Percentiles rank a stretch among this genome's conserved stretches.
These are phyloP conservation scores for Staphylotrichum tortipilum DNA, from an alignment of 495 filamentous ascomycete genomes.

Conservation along the genomic window DNA sequence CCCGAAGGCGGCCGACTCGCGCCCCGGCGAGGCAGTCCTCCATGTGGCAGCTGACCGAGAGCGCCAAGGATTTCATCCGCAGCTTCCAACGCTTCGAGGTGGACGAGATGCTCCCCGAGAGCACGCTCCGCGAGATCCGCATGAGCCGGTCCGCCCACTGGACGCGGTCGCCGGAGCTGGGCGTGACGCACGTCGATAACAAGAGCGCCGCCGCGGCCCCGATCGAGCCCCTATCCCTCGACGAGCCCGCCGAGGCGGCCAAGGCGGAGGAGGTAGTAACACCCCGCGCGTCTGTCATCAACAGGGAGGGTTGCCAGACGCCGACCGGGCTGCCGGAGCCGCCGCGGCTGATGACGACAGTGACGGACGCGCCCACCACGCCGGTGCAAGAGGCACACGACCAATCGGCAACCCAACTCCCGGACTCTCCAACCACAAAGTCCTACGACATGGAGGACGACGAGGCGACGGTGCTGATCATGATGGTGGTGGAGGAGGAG, in stretches of 20 bases:
- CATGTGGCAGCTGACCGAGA: conserved; percentile 41
- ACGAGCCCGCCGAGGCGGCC: conserved; percentile 21
- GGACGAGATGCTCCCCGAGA: conserved; percentile 44
- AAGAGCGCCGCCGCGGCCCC: conserved; percentile 20
- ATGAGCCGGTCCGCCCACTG: conserved; percentile 23
- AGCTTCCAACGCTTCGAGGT: conserved; percentile 40
- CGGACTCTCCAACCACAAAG: conserved; percentile 11
- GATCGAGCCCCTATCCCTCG: conserved; percentile 30
- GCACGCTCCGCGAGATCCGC: conserved; percentile 34
- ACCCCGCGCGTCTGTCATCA: conserved; percentile 8
- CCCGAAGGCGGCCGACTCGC: conserved; percentile 20
- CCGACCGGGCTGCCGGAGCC: conserved; percentile 3
- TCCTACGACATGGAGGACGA: conserved; percentile 3
- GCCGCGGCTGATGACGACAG: not conserved
- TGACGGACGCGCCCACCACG: too few species aligned
- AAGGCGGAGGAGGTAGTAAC: conserved; percentile 13
- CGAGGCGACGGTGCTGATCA: conserved; percentile 13
- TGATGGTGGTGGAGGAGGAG: conserved; percentile 13
- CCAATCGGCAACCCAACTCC: too few species aligned
- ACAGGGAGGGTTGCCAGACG: conserved; percentile 6
- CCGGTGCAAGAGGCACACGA: too few species aligned
- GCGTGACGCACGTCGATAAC: conserved; percentile 9
- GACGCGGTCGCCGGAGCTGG: conserved; percentile 10
- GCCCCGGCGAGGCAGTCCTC: conserved; percentile 23
- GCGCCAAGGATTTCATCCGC: conserved; percentile 39